Base-by-base conservation (phyloP, 2,329 filamentous ascomycete genomes). In the Pseudogymnoascus sp. region DNA sequence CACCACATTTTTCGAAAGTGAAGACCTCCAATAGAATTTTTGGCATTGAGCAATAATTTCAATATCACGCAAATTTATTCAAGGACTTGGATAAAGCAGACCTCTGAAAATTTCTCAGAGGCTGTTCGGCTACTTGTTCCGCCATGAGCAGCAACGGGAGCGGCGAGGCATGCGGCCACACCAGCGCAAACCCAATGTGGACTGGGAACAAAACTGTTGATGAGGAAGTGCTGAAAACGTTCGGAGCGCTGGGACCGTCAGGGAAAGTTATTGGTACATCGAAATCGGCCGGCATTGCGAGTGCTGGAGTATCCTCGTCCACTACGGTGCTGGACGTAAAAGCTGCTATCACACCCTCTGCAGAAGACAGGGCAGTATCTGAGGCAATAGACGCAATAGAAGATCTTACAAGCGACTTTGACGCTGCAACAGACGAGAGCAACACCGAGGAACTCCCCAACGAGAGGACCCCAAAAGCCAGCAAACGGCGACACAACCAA, bases 341-440 rank as follows among this genome's bases (percentile, higher is more conserved):
- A 2, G 1, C n/a, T 5, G 10, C 12, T 6, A 18, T 12, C 12
- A 12, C 13, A 18, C 45, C 4, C 9, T 52, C 45, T 52, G 27
- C 8, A 18, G 45, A 52, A 31, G 45, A 52, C n/a, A 31, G 9
- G 13, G 45, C 45, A 31, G 45, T 55, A 12, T 10, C n/a, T 12
- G 45, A 31, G n/a, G 27, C 45, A 31, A 55, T 55, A 33, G 45
- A 55, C 6, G 45, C 45, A 55, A 55, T 55, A 31, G 45, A 55
- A 3, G n/a, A 55, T 3, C 45, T 33, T 31, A 33, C 27, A 12
- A 55, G 8, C 27, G 45, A 55, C 45, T 55, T 55, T 18, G 39
- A 42, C 6, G 18, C 18, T 25, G 39, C 13, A 18, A 42, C 9
- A 12, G 45, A 55, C 12, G 45, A 31, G 45, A 55, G 27, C 45